Percentiles rank a stretch among this genome's conserved stretches.
Evolutionary conservation across 2,329 filamentous ascomycete species (phyloP).

Genomic region (Penicillium expansum): DNA sequence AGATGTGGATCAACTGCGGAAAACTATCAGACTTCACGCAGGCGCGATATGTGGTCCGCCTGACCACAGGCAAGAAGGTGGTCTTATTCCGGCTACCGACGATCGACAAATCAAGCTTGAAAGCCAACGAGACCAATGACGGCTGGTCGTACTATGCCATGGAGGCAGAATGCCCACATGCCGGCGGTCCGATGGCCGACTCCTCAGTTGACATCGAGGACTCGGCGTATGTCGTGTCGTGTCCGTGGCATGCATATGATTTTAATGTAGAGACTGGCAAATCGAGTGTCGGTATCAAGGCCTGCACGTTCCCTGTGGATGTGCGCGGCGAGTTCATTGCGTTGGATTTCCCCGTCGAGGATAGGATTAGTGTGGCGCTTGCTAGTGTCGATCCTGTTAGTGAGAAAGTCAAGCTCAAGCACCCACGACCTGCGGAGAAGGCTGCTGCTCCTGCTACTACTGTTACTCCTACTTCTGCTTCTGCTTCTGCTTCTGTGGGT

Average conservation of each 20-base stretch:
- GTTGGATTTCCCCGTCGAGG: constrained; percentile 33
- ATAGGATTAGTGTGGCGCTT: constrained; percentile 27
- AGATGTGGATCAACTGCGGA: constrained; percentile 30
- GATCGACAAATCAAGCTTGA: constrained; percentile 35
- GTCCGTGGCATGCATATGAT: constrained; percentile 51
- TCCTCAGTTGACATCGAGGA: constrained; percentile 50
- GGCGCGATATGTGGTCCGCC: constrained; percentile 44
- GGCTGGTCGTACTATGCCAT: constrained; percentile 50
- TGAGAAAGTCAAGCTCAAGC: constrained; percentile 48
- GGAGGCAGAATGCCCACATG: constrained; percentile 50
- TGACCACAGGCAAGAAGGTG: constrained; percentile 47
- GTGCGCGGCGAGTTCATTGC: constrained; percentile 36
- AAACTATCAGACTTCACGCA: constrained; percentile 36
- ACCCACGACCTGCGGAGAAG: constrained; percentile 21
- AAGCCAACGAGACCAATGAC: constrained; percentile 34
- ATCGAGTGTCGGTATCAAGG: constrained; percentile 49
- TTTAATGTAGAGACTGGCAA: constrained; percentile 51
- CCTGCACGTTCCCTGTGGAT: constrained; percentile 47
- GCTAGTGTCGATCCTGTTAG: constrained; percentile 44
- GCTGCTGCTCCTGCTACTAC: constrained; percentile 2
- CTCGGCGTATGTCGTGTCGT: constrained; percentile 48
- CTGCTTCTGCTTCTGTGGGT: constrained; percentile 6
- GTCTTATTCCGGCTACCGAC: constrained; percentile 47
- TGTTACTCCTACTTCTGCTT: background rate
- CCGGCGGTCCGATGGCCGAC: constrained; percentile 48